Conservation (phyloP, 345 rosid genomes). For the Gossypium bickii region DNA sequence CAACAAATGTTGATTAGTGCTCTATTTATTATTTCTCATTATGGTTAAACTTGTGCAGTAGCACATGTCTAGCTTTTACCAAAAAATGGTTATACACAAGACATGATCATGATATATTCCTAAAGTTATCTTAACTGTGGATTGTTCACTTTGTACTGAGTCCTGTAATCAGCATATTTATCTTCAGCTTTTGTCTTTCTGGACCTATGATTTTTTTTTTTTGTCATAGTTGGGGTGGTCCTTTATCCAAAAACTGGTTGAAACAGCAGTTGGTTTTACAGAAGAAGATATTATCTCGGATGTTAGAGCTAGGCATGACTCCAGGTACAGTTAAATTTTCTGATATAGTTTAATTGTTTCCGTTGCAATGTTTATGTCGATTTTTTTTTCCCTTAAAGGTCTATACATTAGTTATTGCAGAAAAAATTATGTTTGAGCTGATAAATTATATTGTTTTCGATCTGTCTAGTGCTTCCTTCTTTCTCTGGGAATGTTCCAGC, state of each 20-base stretch:
- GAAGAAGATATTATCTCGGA: constrained; percentile 71
- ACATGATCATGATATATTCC: background rate
- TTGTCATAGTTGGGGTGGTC: constrained; percentile 90
- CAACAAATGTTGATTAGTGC: background rate
- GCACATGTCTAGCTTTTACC: background rate
- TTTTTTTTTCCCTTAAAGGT: background rate
- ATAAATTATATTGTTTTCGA: constrained; percentile 14
- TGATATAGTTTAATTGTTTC: background rate
- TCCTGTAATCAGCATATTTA: background rate
- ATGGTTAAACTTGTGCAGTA: background rate
- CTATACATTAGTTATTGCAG: background rate
- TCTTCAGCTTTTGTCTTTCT: constrained; percentile 8
- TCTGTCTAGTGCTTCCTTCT: constrained; percentile 76
- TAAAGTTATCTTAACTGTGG: background rate
- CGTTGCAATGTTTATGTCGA: background rate
- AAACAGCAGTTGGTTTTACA: constrained; percentile 70
- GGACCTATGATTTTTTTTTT: background rate
- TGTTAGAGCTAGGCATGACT: constrained; percentile 93
- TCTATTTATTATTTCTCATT: background rate
- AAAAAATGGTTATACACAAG: too few species aligned
- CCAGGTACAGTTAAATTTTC: constrained; percentile 51
- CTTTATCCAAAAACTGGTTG: constrained; percentile 80
- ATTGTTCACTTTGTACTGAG: background rate
- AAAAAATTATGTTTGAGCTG: background rate
- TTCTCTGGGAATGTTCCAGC: constrained; percentile 98